These are phyloP conservation scores for Coelastrella sp. DNA, from an alignment of 139 green algal genomes.

Conservation along the genomic window DNA sequence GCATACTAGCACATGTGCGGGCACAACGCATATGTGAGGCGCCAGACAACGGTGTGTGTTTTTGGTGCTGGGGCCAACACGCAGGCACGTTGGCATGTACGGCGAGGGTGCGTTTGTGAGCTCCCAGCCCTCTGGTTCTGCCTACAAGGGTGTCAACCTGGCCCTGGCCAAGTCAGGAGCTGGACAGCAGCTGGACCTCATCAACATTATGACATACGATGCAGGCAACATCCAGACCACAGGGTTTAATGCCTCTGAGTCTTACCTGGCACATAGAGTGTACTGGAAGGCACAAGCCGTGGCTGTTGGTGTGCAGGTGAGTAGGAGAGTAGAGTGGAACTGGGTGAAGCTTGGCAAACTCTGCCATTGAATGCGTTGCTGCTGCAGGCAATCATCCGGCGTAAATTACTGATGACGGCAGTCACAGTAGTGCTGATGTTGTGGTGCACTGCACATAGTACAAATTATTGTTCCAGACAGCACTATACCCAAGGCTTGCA, in stretches of 20 bases:
- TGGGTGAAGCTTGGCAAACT: background rate
- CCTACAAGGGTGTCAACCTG: background rate
- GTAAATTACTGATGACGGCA: too few relatives aligned
- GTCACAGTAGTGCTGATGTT: background rate
- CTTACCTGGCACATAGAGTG: conserved; percentile 50
- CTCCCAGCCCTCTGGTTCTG: conserved; percentile 19
- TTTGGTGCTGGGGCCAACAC: too few relatives aligned
- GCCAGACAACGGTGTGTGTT: too few relatives aligned
- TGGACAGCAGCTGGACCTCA: conserved; percentile 52
- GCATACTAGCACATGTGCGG: too few relatives aligned
- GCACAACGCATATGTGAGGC: too few relatives aligned
- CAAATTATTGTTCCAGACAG: too few relatives aligned
- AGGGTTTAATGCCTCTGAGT: conserved; percentile 43
- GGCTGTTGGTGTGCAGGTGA: conserved; percentile 50
- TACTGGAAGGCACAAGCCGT: conserved; percentile 52
- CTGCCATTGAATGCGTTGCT: background rate
- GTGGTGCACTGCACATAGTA: background rate
- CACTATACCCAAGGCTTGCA: too few relatives aligned
- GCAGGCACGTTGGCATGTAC: conserved; percentile 40
- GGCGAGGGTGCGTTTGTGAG: conserved; percentile 45
- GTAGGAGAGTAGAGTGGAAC: background rate
- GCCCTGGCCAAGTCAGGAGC: conserved; percentile 31
- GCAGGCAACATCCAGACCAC: conserved; percentile 18
- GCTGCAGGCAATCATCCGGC: too few relatives aligned
- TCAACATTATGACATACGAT: conserved; percentile 61